Conservation (phyloP, 345 rosid genomes). For the Camelina laxa region DNA sequence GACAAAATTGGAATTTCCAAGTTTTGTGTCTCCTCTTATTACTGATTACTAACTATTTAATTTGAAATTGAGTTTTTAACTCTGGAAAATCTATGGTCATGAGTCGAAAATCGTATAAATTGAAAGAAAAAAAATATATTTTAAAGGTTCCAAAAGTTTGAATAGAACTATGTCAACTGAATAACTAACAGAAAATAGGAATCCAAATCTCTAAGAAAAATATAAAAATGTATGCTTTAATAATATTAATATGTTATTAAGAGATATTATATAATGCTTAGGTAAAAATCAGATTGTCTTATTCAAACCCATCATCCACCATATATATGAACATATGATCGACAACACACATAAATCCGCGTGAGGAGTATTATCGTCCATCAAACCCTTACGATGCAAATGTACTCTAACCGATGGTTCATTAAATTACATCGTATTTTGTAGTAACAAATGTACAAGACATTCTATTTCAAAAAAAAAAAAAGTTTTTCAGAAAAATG, state of each 20-base stretch:
- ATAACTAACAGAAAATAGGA: background rate
- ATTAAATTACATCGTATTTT: conserved; percentile 1
- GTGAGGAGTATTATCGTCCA: background rate
- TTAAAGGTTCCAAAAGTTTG: too few species aligned
- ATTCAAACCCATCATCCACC: background rate
- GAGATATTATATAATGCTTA: too few species aligned
- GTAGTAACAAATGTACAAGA: conserved; percentile 2
- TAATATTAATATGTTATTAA: too few species aligned
- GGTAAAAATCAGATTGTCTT: background rate
- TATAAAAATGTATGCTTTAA: too few species aligned
- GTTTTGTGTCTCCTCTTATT: background rate
- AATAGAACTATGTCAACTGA: background rate
- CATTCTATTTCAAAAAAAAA: too few species aligned
- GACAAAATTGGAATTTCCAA: too few species aligned
- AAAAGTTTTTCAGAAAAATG: too few species aligned
- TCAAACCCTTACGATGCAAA: background rate
- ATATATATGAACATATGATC: background rate
- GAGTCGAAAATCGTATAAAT: too few species aligned
- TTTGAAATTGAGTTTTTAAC: too few species aligned
- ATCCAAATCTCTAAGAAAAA: background rate
- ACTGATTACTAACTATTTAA: too few species aligned
- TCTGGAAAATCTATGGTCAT: too few species aligned
- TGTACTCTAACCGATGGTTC: background rate
- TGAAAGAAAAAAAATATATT: too few species aligned
- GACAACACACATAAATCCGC: conserved; percentile 1